Evolutionary conservation across 192 early-diverging fungal species (phyloP), one percentile per base, ranked within the genome.

Genomic region (Allomyces macrogynus): DNA sequence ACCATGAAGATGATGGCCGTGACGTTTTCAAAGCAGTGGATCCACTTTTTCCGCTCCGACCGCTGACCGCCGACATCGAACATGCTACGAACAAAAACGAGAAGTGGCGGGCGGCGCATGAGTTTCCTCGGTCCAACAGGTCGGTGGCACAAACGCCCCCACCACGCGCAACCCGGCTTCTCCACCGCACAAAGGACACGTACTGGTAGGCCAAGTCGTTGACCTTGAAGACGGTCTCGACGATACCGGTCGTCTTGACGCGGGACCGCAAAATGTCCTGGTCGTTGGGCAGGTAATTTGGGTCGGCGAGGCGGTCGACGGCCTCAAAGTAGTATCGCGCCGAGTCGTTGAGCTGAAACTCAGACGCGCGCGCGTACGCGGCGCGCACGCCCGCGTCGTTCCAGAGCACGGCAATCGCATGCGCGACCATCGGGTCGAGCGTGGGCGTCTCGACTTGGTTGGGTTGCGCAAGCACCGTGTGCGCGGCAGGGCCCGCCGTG

Each of bases 11-110:
- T 78, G 65, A 97, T 92, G 7, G 91, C 88, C 0, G 90, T 95
- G 24, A 95, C 92, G 68, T 93, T 91, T 72, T 97, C 94, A 68
- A 97, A 97, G 69, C 92, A 97, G 76, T 95, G 94, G 69, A 95
- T 93, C 94, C 94, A 95, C 78, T 97, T 97, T 70, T 97, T 97
- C 69, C 94, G 84, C 79, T 97, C 94, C 43, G 90, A 93, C 57
- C 94, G 86, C 80, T 97, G 94, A 43, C 94, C 94, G 70, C 94
- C 94, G 61, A 97, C 94, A 79, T 97, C 94, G 74, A 91, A 89
- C 89, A 97, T 91, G 67, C 89, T 40, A 40, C 32, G 32, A 40
- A 40, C 32, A 40, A 7, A 40, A 40, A 8, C 2, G 62, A 40
- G 32, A 40, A 40, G 32, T 40, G 32, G 32, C 32, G 32, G 32